These are phyloP conservation scores for Sporothrix humicola DNA, from an alignment of 2,329 filamentous ascomycete species.

Conservation along the genomic window DNA sequence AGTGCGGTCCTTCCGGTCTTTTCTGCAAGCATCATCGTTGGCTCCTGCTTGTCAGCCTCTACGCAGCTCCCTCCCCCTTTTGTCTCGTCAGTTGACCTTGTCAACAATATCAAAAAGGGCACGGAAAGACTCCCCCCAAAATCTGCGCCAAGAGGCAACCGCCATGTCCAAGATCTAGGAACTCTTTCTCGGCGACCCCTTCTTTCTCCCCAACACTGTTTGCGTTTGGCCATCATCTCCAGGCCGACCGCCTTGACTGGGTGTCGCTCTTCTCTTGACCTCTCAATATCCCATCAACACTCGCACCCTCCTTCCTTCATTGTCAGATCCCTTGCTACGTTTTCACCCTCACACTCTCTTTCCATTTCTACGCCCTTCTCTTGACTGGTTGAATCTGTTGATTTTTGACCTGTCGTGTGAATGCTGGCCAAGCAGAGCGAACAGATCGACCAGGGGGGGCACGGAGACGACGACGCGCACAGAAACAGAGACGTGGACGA, in stretches of 20 bases:
- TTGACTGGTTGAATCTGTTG: not conserved
- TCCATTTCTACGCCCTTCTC: not conserved
- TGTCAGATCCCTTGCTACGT: not conserved
- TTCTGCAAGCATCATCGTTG: not conserved
- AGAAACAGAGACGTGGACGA: constrained; percentile 32
- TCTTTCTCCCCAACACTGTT: constrained; percentile 26
- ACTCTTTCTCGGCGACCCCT: constrained; percentile 39
- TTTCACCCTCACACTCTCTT: not conserved
- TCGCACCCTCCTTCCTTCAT: not conserved
- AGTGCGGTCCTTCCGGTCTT: constrained; percentile 2
- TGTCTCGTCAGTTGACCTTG: not conserved
- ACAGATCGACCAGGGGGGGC: constrained; percentile 29
- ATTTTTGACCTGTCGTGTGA: constrained; percentile 25
- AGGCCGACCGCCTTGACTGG: constrained; percentile 35
- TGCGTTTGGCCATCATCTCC: constrained; percentile 25
- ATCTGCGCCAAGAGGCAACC: constrained; percentile 37
- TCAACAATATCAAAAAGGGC: constrained; percentile 4
- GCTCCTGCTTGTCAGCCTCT: constrained; percentile 18
- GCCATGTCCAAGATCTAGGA: constrained; percentile 42
- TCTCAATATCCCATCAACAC: not conserved
- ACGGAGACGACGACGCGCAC: constrained; percentile 29
- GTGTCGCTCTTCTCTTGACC: constrained; percentile 6
- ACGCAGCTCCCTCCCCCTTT: not conserved
- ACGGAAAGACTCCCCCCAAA: not conserved
- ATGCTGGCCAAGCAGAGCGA: constrained; percentile 30